Base-by-base conservation (phyloP, 306 rosid genomes). In the Begonia loranthoides region DNA sequence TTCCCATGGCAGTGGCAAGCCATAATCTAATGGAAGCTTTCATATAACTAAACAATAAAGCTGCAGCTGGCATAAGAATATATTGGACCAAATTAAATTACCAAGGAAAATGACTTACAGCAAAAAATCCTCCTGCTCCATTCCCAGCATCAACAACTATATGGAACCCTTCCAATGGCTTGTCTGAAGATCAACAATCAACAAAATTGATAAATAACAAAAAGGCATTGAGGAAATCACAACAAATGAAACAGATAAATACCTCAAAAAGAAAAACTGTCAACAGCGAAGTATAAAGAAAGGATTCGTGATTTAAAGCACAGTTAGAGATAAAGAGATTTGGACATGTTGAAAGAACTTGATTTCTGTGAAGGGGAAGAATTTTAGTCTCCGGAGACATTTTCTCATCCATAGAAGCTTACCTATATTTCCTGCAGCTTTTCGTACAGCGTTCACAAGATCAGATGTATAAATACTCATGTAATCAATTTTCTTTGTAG, bases 101-200 rank as follows among this genome's bases (percentile, higher is more conserved):
- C 22, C 22, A 5, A 55, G 33, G 49, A 56, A 48, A 51, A 53
- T 15, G 50, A 71, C 76, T 72, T 72, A 82, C 97, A 0, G 87
- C 87, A 24, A 85, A 85, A 74, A 90, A 90, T 6, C 95, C 95
- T 56, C 95, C 97, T 16, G 95, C 95, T 64, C 95, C 97, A 60
- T 90, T 90, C 64, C 97, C 95, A 45, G 95, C 95, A 63, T 85
- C 97, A 49, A 90, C 97, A 58, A 90, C 79, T 63, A 90, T 63
- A 67, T 90, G 97, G 72, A 90, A 85, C 57, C 97, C 95, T 58
- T 82, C 94, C 79, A 85, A 60, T 36, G 97, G 97, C 70, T 72
- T 90, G 71, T 85, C 97, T 82, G 74, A 43, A 15, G 66, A 46
- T 58, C 49, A 63, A 16, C 36, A 28, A 28, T 28, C 4, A 28